phyloP scores from a whole-genome alignment of 163 green algal genomes.

The Scenedesmus sp. region DNA sequence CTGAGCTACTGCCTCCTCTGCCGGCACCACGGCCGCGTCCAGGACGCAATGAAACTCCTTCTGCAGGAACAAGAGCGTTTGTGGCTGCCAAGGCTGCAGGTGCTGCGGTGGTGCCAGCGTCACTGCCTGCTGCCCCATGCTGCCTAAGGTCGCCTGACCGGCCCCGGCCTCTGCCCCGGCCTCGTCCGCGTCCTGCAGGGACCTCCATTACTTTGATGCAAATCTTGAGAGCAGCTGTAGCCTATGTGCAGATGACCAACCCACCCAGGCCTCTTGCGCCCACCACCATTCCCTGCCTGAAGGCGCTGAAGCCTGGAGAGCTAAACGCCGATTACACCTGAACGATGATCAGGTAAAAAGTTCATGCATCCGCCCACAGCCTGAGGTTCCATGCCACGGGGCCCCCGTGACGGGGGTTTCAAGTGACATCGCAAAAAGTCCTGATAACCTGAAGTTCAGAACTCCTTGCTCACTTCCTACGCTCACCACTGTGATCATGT shows the following conservation, averaged over 20 bases:
- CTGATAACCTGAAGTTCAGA: too few species aligned
- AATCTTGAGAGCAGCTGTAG: neutral
- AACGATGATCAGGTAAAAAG: neutral
- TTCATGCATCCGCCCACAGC: neutral
- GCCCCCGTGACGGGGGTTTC: neutral
- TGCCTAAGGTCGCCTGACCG: neutral
- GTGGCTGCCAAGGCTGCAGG: neutral
- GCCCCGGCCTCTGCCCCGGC: neutral
- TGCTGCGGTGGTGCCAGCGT: neutral
- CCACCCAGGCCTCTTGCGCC: constrained; percentile 15
- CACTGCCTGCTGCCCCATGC: constrained; percentile 11
- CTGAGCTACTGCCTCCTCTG: neutral
- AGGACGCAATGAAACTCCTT: neutral
- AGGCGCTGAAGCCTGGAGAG: neutral
- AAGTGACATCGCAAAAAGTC: neutral
- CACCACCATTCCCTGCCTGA: neutral
- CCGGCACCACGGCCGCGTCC: neutral
- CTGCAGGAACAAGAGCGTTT: neutral
- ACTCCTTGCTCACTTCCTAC: too few species aligned
- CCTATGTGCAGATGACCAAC: neutral
- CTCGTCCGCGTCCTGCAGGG: neutral
- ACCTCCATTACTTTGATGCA: neutral
- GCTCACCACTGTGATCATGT: too few species aligned
- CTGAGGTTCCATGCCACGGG: neutral
- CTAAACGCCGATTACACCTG: neutral